These are phyloP conservation scores for Trichoderma koningiopsis DNA, from an alignment of 2,329 filamentous ascomycete genomes.

Conservation along the genomic window DNA sequence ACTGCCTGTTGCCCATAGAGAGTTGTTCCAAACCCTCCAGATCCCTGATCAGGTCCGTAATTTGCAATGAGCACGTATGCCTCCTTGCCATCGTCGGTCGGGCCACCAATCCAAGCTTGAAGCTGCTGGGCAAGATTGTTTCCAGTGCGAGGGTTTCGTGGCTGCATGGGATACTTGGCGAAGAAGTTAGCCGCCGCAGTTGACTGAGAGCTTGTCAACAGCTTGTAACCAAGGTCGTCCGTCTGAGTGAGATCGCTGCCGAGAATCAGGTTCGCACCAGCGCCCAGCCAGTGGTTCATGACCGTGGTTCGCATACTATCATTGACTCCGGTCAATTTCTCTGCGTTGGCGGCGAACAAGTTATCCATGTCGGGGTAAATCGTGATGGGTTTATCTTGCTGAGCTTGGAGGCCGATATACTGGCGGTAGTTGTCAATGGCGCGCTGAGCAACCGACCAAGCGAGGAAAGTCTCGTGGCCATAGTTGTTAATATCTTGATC, in stretches of 20 bases:
- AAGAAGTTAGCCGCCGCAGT: slow-evolving; percentile 24
- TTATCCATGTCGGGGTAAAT: slow-evolving; percentile 26
- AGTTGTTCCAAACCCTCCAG: slow-evolving; percentile 12
- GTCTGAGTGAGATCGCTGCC: slow-evolving; percentile 21
- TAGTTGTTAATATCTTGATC: slow-evolving; percentile 27
- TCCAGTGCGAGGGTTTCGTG: slow-evolving; percentile 25
- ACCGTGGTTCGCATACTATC: slow-evolving; percentile 25
- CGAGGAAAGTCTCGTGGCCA: slow-evolving; percentile 22
- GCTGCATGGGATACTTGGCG: slow-evolving; percentile 27
- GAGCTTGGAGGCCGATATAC: slow-evolving; percentile 25
- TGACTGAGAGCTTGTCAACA: slow-evolving; percentile 25
- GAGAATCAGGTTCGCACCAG: slow-evolving; percentile 22
- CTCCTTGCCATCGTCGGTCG: slow-evolving; percentile 17
- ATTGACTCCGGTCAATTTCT: slow-evolving; percentile 22
- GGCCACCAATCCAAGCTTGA: slow-evolving; percentile 24
- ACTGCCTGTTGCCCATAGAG: slow-evolving; percentile 20
- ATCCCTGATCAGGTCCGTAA: slow-evolving; percentile 23
- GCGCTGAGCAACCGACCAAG: slow-evolving; percentile 24
- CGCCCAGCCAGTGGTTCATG: slow-evolving; percentile 26
- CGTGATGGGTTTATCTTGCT: slow-evolving; percentile 22
- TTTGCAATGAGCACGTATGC: slow-evolving; percentile 25
- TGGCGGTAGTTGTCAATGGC: slow-evolving; percentile 27
- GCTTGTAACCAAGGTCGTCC: slow-evolving; percentile 20
- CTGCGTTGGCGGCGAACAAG: slow-evolving; percentile 20
- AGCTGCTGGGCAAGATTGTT: slow-evolving; percentile 25